Evolutionary conservation across 2,329 filamentous ascomycete species (phyloP), one percentile per base, ranked within the genome.

Genomic region (Aspergillus aculeatinus): DNA sequence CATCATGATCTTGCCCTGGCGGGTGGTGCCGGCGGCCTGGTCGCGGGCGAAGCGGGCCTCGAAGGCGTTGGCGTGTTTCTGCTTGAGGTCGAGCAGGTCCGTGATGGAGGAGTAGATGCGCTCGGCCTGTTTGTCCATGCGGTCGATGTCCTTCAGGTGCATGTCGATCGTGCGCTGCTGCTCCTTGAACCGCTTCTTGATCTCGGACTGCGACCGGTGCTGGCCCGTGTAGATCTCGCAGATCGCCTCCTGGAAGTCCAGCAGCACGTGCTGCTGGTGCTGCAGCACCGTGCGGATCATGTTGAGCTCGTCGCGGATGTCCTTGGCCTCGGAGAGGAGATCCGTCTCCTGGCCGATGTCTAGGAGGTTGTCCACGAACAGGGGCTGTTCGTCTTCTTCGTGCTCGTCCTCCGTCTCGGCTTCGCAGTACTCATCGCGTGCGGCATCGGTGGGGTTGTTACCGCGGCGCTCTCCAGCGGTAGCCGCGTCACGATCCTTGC

Each of bases 1-100:
- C 80, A 85, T 82, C 61, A 85, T 81, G 0, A 82, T 85, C 58
- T 82, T 82, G 2, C 76, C 81, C 73, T 88, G 80, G 7, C 82
- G 78, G 0, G 85, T 83, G 0, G 86, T 87, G 1, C 83, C 83
- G 2, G 83, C 81, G 0, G 87, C 86, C 70, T 88, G 85, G 53
- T 88, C 84, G 23, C 77, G 74, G 3, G 75, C 73, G 59, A 77
- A 88, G 2, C 86, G 82, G 1, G 86, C 87, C 68, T 89, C 87
- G 51, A 88, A 83, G 0, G 85, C 85, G 72, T 89, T 89, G 63
- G 85, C 86, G 60, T 89, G 86, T 70, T 89, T 89, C 66, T 89
- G 87, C 67, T 89, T 89, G 1, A 89, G 79, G 63, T 89, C 87
- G 0, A 89, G 81, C 5, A 89, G 75, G 64, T 88, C 83, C 0